Evolutionary conservation across 1,139 yeast genomes (phyloP).

Genomic region (Trichomonascaceae sp.): DNA sequence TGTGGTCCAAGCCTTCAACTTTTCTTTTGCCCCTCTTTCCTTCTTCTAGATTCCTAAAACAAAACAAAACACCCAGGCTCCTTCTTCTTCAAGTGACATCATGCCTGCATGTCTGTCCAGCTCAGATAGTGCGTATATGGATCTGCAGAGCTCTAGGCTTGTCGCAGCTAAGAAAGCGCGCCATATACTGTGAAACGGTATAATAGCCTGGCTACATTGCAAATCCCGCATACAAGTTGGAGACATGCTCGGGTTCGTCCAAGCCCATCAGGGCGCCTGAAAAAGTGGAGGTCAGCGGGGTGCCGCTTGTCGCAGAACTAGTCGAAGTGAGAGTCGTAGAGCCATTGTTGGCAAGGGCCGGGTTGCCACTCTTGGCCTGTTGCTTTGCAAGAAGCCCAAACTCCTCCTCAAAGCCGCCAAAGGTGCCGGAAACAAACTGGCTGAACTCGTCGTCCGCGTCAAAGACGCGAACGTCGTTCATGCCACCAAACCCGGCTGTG

Average conservation of each 20-base stretch:
- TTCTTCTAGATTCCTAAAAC: too few relatives aligned
- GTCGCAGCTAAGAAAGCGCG: slow-evolving; percentile 17
- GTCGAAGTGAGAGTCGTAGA: slow-evolving; percentile 3
- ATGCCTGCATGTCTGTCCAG: too few relatives aligned
- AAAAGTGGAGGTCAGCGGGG: slow-evolving; percentile 7
- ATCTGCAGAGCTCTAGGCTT: too few relatives aligned
- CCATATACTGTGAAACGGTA: slow-evolving; percentile 10
- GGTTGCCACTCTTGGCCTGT: not conserved
- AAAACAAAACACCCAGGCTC: too few relatives aligned
- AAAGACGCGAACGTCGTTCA: slow-evolving; percentile 2
- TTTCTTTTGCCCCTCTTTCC: too few relatives aligned
- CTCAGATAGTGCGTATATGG: too few relatives aligned
- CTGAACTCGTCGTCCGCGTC: slow-evolving; percentile 2
- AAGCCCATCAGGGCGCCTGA: slow-evolving; percentile 5
- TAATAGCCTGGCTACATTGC: slow-evolving; percentile 10
- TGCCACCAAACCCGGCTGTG: slow-evolving; percentile 1
- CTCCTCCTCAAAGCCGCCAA: slow-evolving; percentile 2
- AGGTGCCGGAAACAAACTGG: slow-evolving; percentile 1
- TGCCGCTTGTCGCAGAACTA: slow-evolving; percentile 4
- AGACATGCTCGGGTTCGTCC: slow-evolving; percentile 11
- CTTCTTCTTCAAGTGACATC: too few relatives aligned
- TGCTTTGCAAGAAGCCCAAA: slow-evolving; percentile 2
- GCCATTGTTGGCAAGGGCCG: not conserved
- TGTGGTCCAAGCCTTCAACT: too few relatives aligned
- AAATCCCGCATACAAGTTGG: slow-evolving; percentile 14